These are phyloP conservation scores for Chlamydomonas applanata DNA, from an alignment of 139 green algal genomes.

Conservation along the genomic window DNA sequence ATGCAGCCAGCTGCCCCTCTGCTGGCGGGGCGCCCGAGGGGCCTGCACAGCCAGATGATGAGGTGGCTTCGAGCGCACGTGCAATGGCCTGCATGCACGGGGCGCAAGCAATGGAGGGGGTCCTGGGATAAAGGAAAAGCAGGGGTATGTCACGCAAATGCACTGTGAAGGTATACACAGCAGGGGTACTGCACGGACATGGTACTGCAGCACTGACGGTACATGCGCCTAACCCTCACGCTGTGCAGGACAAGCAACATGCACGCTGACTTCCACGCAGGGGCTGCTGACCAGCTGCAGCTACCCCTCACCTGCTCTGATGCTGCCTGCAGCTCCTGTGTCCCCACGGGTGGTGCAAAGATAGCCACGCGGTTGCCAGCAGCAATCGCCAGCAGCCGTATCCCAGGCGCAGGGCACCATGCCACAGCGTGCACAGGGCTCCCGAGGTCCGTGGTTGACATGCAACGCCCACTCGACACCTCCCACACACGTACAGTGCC, in stretches of 20 bases:
- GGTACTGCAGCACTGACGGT: too few relatives aligned
- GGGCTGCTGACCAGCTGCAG: too few relatives aligned
- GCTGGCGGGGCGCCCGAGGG: constrained; percentile 7
- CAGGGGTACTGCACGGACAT: not conserved
- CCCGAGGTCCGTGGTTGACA: constrained; percentile 51
- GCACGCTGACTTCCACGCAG: too few relatives aligned
- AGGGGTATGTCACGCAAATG: constrained; percentile 26
- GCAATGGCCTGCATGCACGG: constrained; percentile 7
- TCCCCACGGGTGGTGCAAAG: not conserved
- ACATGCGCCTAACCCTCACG: too few relatives aligned
- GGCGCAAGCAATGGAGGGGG: too few relatives aligned
- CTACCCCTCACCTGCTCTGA: not conserved
- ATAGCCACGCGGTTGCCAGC: not conserved
- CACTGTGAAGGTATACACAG: not conserved
- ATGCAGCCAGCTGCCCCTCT: constrained; percentile 22
- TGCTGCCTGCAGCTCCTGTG: constrained; percentile 19
- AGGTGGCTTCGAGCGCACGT: not conserved
- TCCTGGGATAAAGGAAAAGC: too few relatives aligned
- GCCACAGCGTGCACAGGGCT: constrained; percentile 53
- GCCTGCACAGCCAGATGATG: not conserved
- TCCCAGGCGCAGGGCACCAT: constrained; percentile 63
- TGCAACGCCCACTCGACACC: constrained; percentile 45
- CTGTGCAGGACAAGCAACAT: too few relatives aligned
- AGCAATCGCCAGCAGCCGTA: constrained; percentile 47
- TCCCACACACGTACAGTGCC: constrained; percentile 85